Evolutionary conservation across 177 flowering plant species (phyloP).

Genomic region (Vitis hybrid): DNA sequence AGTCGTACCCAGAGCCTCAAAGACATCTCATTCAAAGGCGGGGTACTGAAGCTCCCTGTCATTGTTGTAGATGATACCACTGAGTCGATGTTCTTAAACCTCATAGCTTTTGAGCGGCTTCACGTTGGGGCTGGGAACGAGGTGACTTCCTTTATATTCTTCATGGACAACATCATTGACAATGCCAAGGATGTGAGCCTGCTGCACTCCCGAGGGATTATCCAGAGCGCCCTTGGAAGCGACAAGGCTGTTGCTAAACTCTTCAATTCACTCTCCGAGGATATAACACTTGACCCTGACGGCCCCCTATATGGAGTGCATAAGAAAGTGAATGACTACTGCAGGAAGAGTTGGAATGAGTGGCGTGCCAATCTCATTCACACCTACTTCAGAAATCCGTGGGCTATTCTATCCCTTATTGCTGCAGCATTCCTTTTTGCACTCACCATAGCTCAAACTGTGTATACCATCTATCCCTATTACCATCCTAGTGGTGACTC

Average conservation of each 20-base stretch:
- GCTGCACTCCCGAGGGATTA: constrained; percentile 38
- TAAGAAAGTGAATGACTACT: constrained; percentile 28
- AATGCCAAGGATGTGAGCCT: constrained; percentile 42
- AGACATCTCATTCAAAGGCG: constrained; percentile 45
- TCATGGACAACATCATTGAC: constrained; percentile 68
- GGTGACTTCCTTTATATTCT: constrained; percentile 50
- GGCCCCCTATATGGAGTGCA: constrained; percentile 24
- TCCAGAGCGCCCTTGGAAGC: constrained; percentile 55
- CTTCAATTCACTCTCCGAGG: constrained; percentile 38
- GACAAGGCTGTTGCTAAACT: constrained; percentile 54
- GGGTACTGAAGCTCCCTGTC: constrained; percentile 47
- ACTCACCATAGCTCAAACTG: constrained; percentile 37
- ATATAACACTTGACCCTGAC: constrained; percentile 31
- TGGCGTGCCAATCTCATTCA: constrained; percentile 48
- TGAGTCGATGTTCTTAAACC: constrained; percentile 51
- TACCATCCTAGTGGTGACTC: constrained; percentile 3
- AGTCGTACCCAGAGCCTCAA: constrained; percentile 40
- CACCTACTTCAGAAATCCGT: constrained; percentile 47
- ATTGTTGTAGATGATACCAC: constrained; percentile 48
- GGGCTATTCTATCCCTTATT: constrained; percentile 40
- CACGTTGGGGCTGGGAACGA: constrained; percentile 62
- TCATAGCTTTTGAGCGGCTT: constrained; percentile 59
- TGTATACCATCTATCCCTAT: constrained; percentile 25
- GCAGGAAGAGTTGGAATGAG: constrained; percentile 33
- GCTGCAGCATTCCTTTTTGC: constrained; percentile 42